Evolutionary conservation across 495 filamentous ascomycete species (phyloP).

Genomic region (Aspergillus egyptiacus): DNA sequence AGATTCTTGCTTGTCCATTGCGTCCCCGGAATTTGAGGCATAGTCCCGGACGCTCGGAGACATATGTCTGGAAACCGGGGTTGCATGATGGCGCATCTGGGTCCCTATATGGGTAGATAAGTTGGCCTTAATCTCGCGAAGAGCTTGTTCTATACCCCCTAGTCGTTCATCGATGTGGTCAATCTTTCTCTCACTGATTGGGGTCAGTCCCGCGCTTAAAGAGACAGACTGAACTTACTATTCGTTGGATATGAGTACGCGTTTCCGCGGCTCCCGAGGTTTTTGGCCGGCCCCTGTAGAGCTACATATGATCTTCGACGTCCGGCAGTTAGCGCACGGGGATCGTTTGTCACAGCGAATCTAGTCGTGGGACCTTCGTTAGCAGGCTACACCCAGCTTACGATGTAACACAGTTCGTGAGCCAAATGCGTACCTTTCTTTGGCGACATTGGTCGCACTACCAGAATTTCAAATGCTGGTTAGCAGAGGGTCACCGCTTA

Average conservation of each 20-base stretch:
- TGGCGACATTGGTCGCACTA: slow-evolving; percentile 48
- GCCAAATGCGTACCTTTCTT: slow-evolving; percentile 37
- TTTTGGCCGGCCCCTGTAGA: slow-evolving; percentile 57
- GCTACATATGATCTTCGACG: slow-evolving; percentile 41
- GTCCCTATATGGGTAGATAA: slow-evolving; percentile 6
- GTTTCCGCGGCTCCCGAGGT: slow-evolving; percentile 51
- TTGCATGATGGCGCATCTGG: slow-evolving; percentile 13
- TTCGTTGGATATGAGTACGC: slow-evolving; percentile 62
- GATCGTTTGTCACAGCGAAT: slow-evolving; percentile 41
- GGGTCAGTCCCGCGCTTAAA: slow-evolving; percentile 1
- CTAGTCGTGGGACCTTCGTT: slow-evolving; percentile 16
- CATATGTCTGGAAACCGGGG: slow-evolving; percentile 19
- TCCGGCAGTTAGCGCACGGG: slow-evolving; percentile 45
- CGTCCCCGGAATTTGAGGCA: slow-evolving; percentile 16
- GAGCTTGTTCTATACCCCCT: slow-evolving; percentile 48
- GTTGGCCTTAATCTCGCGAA: slow-evolving; percentile 33
- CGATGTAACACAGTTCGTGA: background rate
- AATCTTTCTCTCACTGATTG: slow-evolving; percentile 58
- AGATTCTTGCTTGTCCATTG: slow-evolving; percentile 34
- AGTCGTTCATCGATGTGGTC: slow-evolving; percentile 60
- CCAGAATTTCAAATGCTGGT: slow-evolving; percentile 3
- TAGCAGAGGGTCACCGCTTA: background rate
- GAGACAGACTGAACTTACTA: slow-evolving; percentile 43
- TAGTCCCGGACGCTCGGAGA: slow-evolving; percentile 20
- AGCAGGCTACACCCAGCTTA: background rate